Base-by-base conservation (phyloP, 768 basidiomycete genomes). In the Kwoniella pini region DNA sequence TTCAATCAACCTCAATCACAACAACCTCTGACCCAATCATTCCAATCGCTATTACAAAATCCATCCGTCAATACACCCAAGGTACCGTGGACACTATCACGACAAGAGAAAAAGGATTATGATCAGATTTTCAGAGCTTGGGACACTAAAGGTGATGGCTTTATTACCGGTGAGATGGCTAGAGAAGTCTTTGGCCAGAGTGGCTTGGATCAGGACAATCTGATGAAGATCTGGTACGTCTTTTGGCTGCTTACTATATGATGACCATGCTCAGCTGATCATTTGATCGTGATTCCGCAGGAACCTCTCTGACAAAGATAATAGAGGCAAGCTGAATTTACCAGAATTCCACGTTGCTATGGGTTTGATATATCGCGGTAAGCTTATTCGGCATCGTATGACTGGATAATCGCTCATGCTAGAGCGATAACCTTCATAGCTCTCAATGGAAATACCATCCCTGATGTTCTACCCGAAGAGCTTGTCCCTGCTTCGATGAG, bases 271-370 rank as follows among this genome's bases (percentile, higher is more conserved):
- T 15, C 42, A 26, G 33, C 27, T 45, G 4, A 33, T 21, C n/a
- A 22, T 13, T 5, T 31, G 3, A 4, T 11, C 15, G 19, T 19
- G 12, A n/a, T 21, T 61, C n/a, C n/a, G n/a, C n/a, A 97, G 93
- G 95, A 87, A 86, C 13, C 84, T 98, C 5, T 91, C 94, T 19
- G 96, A 99, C 79, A 84, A 85, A 38, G 89, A 94, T 62, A 91
- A 98, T 79, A 87, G 92, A 22, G 96, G 96, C 22, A 96, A 93
- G 78, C 85, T 98, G 48, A 97, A 96, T 68, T 81, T 95, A 26
- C 88, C 90, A 13, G 96, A 98, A 76, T 99, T 99, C 77, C 92
- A 98, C 75, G 90, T 97, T 60, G 96, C 96, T 0, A 99, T 99
- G 95, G 92, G 90, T 53, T 82, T 98, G 55, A 98, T 99, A 72